Conservation (phyloP, 768 basidiomycete species). For the Xerocomus brunneocitrinus region DNA sequence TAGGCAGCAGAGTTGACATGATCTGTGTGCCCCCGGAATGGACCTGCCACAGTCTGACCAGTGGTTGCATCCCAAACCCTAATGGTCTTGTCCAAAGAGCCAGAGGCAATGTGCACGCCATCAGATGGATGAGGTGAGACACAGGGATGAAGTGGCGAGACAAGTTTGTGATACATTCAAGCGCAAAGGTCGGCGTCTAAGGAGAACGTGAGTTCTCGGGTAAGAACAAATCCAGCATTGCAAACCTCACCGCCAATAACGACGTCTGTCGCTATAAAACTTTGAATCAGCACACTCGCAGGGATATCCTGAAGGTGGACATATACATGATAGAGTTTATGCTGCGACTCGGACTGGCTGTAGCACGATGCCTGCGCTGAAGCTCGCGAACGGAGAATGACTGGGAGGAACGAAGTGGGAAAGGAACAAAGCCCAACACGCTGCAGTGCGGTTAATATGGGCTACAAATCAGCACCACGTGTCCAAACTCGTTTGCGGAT, state of each 20-base stretch:
- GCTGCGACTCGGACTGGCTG: not conserved
- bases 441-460: not conserved
- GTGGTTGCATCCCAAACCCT: constrained; percentile 13
- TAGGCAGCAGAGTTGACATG: not conserved
- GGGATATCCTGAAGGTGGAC: not conserved
- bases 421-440: not conserved
- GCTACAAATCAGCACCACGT: not conserved
- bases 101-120: not conserved
- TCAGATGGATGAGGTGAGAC: not conserved
- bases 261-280: not conserved
- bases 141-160: not conserved
- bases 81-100: not conserved
- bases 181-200: constrained; percentile 5
- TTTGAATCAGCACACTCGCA: not conserved
- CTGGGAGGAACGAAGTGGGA: not conserved
- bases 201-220: not conserved
- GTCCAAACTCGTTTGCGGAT: not conserved
- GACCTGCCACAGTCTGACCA: constrained; percentile 6
- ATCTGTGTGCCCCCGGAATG: not conserved
- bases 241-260: not conserved
- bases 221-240: not conserved
- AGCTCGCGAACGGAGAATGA: not conserved
- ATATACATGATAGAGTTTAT: not conserved
- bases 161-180: not conserved
- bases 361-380: not conserved